These are phyloP conservation scores for Hypoxylon sp. DNA, from an alignment of 2,329 filamentous ascomycete species.

Conservation along the genomic window DNA sequence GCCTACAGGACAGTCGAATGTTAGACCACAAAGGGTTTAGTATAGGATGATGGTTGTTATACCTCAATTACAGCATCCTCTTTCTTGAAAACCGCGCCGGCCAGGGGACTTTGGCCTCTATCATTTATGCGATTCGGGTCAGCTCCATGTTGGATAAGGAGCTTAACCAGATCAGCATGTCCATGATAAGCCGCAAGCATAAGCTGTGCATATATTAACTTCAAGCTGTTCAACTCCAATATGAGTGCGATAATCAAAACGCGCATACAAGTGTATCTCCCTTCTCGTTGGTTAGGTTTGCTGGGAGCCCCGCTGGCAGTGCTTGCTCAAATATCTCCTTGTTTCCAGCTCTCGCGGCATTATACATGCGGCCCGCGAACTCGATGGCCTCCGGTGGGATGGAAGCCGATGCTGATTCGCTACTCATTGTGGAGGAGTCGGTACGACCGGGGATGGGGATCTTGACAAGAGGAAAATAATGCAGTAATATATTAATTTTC, in stretches of 20 bases:
- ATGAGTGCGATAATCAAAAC: not conserved
- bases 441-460: not conserved
- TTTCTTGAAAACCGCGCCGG: conserved; percentile 81
- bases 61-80: conserved; percentile 75
- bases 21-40: conserved; percentile 23
- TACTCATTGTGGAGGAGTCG: conserved; percentile 40
- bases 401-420: conserved; percentile 32
- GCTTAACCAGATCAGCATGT: conserved; percentile 70
- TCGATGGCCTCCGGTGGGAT: conserved; percentile 76
- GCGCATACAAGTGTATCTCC: conserved; percentile 75
- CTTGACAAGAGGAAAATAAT: not conserved
- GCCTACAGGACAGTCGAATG: conserved; percentile 51
- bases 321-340: conserved; percentile 73
- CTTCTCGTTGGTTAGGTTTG: conserved; percentile 80
- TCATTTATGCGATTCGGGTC: conserved; percentile 79
- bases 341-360: conserved; percentile 74
- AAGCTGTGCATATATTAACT: conserved; percentile 59
- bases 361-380: conserved; percentile 76
- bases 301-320: conserved; percentile 74
- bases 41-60: conserved; percentile 9
- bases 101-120: conserved; percentile 76
- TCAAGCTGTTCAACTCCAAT: not conserved
- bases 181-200: conserved; percentile 82
- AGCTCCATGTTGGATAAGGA: conserved; percentile 74
- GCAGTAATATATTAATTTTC: not conserved